Evolutionary conservation across 1,139 yeast species (phyloP), one percentile per base, ranked within the genome.

Genomic region (Sugiyamaella grinbergsii): DNA sequence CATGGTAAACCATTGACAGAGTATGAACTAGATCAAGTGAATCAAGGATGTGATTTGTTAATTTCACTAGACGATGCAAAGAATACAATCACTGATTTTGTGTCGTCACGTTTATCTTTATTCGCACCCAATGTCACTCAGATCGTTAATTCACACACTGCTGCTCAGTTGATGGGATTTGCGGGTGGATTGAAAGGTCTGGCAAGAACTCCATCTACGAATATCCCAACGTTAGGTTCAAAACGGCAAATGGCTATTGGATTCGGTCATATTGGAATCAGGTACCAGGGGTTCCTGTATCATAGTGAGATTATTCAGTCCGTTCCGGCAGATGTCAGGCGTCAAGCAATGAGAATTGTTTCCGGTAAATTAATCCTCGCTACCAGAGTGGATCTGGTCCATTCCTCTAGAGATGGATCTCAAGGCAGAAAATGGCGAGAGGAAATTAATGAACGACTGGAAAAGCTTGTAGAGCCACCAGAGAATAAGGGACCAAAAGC

Each of bases 71-170:
- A 76, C 46, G 68, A 66, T 0, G 70, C 81, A 0, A 72, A 79
- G 52, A 58, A 57, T 1, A 65, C 69, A 29, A 73, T 89, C 11
- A 75, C 82, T 0, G 56, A 64, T 1, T 85, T 78, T 59, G 81
- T 89, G 15, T 75, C 91, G 0, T 65, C 74, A 1, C 76, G 82
- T 58, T 73, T 88, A 31, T 69, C 77, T 4, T 64, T 66, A 13
- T 75, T 85, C 62, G 95, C 96, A 0, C 98, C 98, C 0, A 94
- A 93, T 64, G 70, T 88, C 1, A 75, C 88, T 1, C 81, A 81
- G 0, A 71, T 93, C 6, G 74, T 93, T 2, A 95, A 96, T 0
- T 73, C 95, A 0, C 73, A 79, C 2, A 79, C 88, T 0, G 81
- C 96, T 0, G 84, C 96, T 0, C 90, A 85, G 61, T 68, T 93